Conservation (phyloP, 305 asterid species). For the Rubia peregrina region DNA sequence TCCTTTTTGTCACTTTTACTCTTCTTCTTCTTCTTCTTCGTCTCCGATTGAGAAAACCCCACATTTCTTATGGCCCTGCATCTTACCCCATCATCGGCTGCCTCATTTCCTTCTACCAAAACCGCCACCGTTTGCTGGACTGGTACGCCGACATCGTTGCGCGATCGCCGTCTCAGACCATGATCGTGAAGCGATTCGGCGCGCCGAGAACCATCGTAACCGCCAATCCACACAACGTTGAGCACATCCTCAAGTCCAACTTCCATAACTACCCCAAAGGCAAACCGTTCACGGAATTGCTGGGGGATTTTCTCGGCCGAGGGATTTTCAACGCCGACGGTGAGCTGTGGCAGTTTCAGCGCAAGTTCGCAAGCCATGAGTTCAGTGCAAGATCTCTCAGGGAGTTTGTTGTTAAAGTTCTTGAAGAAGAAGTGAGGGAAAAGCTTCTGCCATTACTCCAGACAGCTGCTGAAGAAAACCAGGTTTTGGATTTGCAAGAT, state of each 20-base stretch:
- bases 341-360: constrained; percentile 50
- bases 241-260: constrained; percentile 52
- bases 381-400: constrained; percentile 48
- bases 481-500: constrained; percentile 50
- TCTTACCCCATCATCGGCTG: constrained; percentile 15
- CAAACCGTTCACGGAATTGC: constrained; percentile 36
- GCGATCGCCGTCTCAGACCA: background rate
- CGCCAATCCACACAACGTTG: constrained; percentile 50
- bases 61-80: background rate
- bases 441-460: constrained; percentile 44
- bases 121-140: background rate
- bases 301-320: constrained; percentile 57
- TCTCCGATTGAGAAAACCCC: background rate
- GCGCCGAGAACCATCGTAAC: constrained; percentile 28
- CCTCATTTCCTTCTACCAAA: constrained; percentile 9
- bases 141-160: constrained; percentile 11
- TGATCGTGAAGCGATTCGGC: constrained; percentile 10
- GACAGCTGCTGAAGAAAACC: background rate
- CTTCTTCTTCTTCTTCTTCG: background rate
- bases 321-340: constrained; percentile 78
- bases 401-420: constrained; percentile 41
- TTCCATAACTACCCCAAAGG: constrained; percentile 63
- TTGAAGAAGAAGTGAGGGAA: constrained; percentile 32
- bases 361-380: constrained; percentile 54
- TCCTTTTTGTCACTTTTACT: background rate